phyloP scores from a whole-genome alignment of 805 yeast genomes.

The Schizosaccharomyces osmophilus region DNA sequence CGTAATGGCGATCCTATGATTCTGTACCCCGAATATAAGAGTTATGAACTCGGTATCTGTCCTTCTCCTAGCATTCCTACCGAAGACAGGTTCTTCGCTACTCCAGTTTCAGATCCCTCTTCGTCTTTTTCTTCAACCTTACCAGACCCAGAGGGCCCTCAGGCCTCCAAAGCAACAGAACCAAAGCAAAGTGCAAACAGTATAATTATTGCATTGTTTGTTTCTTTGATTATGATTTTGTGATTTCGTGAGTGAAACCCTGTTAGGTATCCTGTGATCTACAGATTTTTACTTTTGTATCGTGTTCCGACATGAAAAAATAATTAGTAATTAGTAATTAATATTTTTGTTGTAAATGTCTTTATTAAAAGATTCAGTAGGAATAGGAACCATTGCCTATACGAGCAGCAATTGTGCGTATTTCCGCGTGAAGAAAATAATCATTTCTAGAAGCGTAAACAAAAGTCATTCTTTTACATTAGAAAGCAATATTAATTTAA shows the following conservation, averaged over 20 bases:
- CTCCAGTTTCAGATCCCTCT: background rate
- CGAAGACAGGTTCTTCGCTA: background rate
- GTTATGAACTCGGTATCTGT: background rate
- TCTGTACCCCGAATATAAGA: background rate
- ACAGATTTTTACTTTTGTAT: background rate
- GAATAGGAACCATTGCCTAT: too few relatives aligned
- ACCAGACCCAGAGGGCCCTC: background rate
- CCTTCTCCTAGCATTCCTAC: background rate
- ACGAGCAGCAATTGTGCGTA: too few relatives aligned
- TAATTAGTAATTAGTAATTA: too few relatives aligned
- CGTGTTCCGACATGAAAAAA: too few relatives aligned
- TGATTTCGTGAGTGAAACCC: background rate
- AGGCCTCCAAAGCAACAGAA: background rate
- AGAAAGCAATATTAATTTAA: too few relatives aligned
- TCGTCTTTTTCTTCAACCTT: background rate
- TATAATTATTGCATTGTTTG: background rate
- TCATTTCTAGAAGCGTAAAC: too few relatives aligned
- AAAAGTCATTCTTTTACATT: too few relatives aligned
- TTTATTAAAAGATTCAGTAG: too few relatives aligned
- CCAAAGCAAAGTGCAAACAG: background rate
- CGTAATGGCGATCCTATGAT: slow-evolving; percentile 1
- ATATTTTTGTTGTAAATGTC: too few relatives aligned
- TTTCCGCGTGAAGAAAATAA: too few relatives aligned
- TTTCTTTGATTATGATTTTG: background rate
- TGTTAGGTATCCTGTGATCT: background rate